Evolutionary conservation across 345 rosid species (phyloP), one percentile per base, ranked within the genome.

Genomic region (Ricinus communis): DNA sequence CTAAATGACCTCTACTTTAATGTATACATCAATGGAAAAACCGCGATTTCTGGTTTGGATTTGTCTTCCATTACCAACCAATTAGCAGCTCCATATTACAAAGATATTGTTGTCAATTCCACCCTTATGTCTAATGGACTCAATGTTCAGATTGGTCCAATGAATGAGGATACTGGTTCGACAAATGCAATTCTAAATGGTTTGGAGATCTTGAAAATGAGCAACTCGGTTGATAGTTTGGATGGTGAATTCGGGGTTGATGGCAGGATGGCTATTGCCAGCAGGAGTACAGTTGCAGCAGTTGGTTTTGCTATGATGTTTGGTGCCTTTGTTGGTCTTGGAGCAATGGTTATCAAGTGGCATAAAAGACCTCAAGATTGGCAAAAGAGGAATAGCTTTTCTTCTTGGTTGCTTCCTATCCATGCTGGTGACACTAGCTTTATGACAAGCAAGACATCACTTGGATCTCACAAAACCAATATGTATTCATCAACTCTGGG

Each of bases 271-370:
- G 68, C 41, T 14, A 22, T 78, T 27, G 76, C 80, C 49, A 77
- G 68, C 57, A 84, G 81, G 6, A 82, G 83, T 9, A 71, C 86
- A 8, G 90, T 90, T 45, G 93, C 89, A 63, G 87, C 85, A 0
- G 93, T 88, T 0, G 96, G 96, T n/a, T 88, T 90, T 40, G 93
- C 85, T 11, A 85, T 90, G 96, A 88, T 88, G 96, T 90, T 90
- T 57, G 96, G 96, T 27, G 96, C 96, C 5, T 87, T 90, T 69
- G 83, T 84, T 21, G 96, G 96, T 8, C 85, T 90, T 15, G 96
- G 96, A 40, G 93, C 96, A 38, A 88, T 90, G 96, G 89, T 90
- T 57, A 73, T 87, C 41, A 88, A 76, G 75, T 88, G 93, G 96
- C 89, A 86, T 64, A 91, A 81, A 75, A 84, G 96, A 41, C 96